These are phyloP conservation scores for Citrus glauca DNA, from an alignment of 345 rosid genomes.

Conservation along the genomic window DNA sequence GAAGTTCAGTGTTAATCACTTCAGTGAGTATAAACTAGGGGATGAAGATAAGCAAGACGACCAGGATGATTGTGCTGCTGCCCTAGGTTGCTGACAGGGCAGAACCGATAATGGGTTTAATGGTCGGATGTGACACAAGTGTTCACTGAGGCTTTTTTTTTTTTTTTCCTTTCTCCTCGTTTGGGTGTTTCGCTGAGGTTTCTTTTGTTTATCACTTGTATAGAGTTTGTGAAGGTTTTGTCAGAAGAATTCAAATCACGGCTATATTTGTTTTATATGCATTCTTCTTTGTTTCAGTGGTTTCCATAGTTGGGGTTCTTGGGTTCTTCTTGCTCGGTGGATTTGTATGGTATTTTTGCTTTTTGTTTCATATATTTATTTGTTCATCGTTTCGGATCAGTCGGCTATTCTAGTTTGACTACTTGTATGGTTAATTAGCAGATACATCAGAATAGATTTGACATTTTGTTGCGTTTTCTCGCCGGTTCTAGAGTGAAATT, in stretches of 20 bases:
- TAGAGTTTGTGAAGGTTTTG: slow-evolving; percentile 10
- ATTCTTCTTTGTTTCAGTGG: neutral
- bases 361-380: neutral
- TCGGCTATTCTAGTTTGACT: neutral
- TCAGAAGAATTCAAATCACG: neutral
- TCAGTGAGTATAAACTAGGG: slow-evolving; percentile 60
- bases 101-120: neutral
- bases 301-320: neutral
- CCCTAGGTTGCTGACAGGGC: slow-evolving; percentile 21
- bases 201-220: slow-evolving; percentile 9
- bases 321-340: neutral
- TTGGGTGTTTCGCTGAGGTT: neutral
- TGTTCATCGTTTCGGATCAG: neutral
- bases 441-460: neutral
- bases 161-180: too few relatives aligned
- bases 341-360: neutral
- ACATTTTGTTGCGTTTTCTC: neutral
- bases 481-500: too few relatives aligned
- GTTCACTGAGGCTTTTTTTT: too few relatives aligned
- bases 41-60: slow-evolving; percentile 37
- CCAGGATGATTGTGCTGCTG: slow-evolving; percentile 7
- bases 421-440: neutral
- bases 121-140: too few relatives aligned
- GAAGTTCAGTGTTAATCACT: slow-evolving; percentile 85
- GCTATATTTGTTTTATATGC: neutral